Base-by-base conservation (phyloP, 345 rosid species). In the Cardamine occulta region DNA sequence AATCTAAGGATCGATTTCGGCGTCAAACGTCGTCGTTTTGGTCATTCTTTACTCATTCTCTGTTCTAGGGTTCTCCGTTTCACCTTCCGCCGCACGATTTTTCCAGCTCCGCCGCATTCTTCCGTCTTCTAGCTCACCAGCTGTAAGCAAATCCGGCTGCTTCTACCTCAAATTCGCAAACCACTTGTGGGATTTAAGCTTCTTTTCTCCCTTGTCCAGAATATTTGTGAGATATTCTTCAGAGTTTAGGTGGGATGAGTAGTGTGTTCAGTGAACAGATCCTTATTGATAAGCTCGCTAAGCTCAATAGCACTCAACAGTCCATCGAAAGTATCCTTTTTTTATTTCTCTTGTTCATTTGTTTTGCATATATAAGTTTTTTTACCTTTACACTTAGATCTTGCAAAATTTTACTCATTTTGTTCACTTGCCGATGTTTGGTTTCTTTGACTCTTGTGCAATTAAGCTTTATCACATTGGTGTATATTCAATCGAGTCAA, bases 301-400 rank as follows among this genome's bases (percentile, higher is more conserved):
- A 95, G 94, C 97, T 92, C 87, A 90, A 92, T 80, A 84, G 96
- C 90, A 90, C 96, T 51, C 98, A 95, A 59, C 98, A 92, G 72
- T 89, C 97, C 34, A 95, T 95, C 75, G 98, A 95, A 86, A 92
- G 99, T 95, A 95, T 86, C 88, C 86, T 85, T 85, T 78, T 71
- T 37, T 62, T 64, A 21, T 8, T 6, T 26, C 24, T 48, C 29
- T 44, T 1, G 17, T 49, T 71, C 28, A 24, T 71, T 42, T 66
- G 6, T 6, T 1, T 21, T n/a, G n/a, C n/a, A 61, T 32, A 8
- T 8, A 37, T 3, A 68, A n/a, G 48, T 10, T 26, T 26, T 10
- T 66, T 66, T 23, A 2, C 23, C 8, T 7, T 62, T 24, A 31
- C 12, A 12, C 57, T 72, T 76, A 48, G 70, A 76, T 68, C 76